A percentile compares a stretch with the other conserved stretches of the same genome.
Conservation (phyloP, 2,329 filamentous ascomycete genomes). For the Alternaria sp. region DNA sequence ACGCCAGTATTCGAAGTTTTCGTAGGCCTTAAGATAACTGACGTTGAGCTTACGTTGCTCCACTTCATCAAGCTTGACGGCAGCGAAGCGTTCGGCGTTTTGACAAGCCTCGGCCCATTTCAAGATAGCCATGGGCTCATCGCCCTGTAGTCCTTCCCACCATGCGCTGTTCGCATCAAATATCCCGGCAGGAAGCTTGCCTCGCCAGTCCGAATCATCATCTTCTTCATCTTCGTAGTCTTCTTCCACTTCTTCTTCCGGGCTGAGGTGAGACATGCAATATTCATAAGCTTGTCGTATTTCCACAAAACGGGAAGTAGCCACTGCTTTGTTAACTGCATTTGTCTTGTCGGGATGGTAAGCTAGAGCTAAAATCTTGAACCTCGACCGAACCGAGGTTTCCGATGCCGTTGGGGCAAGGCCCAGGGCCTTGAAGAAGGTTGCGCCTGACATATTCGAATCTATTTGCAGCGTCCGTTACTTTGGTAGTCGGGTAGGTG, state of each 20-base stretch:
- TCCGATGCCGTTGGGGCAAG: background rate
- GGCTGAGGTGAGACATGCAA: background rate
- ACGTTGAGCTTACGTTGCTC: background rate
- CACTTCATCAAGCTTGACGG: background rate
- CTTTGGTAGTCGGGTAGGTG: background rate
- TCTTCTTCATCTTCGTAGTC: background rate
- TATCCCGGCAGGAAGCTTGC: background rate
- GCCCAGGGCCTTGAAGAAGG: background rate
- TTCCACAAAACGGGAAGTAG: constrained; percentile 1
- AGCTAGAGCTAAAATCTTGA: constrained; percentile 1
- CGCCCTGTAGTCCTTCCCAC: background rate
- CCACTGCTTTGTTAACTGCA: background rate
- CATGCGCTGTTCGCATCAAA: background rate
- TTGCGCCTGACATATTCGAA: background rate
- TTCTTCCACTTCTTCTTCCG: background rate
- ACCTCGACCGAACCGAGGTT: background rate
- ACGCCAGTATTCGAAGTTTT: constrained; percentile 2
- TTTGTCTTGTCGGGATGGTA: constrained; percentile 6
- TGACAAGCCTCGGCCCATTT: constrained; percentile 1
- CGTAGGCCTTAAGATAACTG: background rate
- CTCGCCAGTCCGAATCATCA: background rate
- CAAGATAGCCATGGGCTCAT: background rate
- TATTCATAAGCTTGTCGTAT: constrained; percentile 5
- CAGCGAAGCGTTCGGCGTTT: background rate
- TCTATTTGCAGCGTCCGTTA: background rate